These are phyloP conservation scores for Pythium chondricola DNA, from an alignment of 352 stramenopile genomes.

Conservation along the genomic window DNA sequence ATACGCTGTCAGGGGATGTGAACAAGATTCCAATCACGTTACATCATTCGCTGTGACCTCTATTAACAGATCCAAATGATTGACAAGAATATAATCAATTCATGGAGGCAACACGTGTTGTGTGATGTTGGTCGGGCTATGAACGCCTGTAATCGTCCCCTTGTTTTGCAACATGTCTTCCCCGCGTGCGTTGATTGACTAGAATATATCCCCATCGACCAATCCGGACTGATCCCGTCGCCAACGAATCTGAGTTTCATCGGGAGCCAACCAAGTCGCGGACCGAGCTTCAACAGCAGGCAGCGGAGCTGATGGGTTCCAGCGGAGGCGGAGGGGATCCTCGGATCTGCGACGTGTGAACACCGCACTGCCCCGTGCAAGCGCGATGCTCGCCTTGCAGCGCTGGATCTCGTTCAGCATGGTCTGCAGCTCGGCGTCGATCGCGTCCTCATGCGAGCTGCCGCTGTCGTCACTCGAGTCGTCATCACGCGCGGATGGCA, in stretches of 20 bases:
- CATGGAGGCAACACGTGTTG: too few species aligned
- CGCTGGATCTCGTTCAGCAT: slow-evolving; percentile 27
- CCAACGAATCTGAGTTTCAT: slow-evolving; percentile 24
- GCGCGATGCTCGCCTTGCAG: slow-evolving; percentile 18
- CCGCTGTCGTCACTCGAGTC: neutral
- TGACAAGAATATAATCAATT: too few species aligned
- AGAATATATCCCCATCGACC: neutral
- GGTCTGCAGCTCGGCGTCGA: slow-evolving; percentile 20
- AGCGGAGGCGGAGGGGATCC: too few species aligned
- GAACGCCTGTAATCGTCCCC: slow-evolving; percentile 5
- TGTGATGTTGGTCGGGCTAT: slow-evolving; percentile 8
- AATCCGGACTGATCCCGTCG: slow-evolving; percentile 7
- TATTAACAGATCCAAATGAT: too few species aligned
- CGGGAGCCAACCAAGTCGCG: slow-evolving; percentile 2
- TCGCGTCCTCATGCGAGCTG: slow-evolving; percentile 1
- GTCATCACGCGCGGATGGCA: neutral
- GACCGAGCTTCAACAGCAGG: too few species aligned
- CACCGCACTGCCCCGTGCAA: slow-evolving; percentile 1
- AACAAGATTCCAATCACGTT: too few species aligned
- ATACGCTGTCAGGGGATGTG: slow-evolving; percentile 7
- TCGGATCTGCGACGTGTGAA: too few species aligned
- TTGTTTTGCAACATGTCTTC: slow-evolving; percentile 8
- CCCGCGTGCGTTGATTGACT: too few species aligned
- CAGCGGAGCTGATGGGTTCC: too few species aligned
- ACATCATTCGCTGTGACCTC: too few species aligned